Evolutionary conservation across 2,329 filamentous ascomycete genomes (phyloP).

Genomic region (Lachnellula subtilissima): DNA sequence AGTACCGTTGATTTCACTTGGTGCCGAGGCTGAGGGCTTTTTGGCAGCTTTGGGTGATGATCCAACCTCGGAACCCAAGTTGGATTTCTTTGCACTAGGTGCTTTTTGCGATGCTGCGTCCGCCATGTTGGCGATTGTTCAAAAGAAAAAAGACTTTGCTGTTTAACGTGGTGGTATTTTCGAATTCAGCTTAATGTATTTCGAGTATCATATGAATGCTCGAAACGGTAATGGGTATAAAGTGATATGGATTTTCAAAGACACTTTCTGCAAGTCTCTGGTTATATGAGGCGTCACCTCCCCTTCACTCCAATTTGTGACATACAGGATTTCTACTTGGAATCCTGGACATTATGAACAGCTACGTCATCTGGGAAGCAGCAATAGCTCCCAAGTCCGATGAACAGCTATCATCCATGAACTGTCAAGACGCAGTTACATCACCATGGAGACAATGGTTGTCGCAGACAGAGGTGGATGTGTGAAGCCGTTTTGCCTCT

Average conservation of each 20-base stretch:
- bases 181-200: not conserved
- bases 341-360: not conserved
- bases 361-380: slow-evolving; percentile 15
- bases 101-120: slow-evolving; percentile 13
- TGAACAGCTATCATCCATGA: slow-evolving; percentile 2
- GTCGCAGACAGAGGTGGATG: not conserved
- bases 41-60: slow-evolving; percentile 2
- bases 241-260: slow-evolving; percentile 2
- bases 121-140: slow-evolving; percentile 17
- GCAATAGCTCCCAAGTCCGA: slow-evolving; percentile 5
- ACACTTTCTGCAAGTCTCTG: not conserved
- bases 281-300: slow-evolving; percentile 1
- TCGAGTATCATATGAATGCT: not conserved
- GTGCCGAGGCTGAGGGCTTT: slow-evolving; percentile 1
- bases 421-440: slow-evolving; percentile 11
- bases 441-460: slow-evolving; percentile 1
- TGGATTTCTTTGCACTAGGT: slow-evolving; percentile 13
- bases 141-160: not conserved
- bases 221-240: not conserved
- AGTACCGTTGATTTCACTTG: not conserved
- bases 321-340: not conserved
- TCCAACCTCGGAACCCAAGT: slow-evolving; percentile 2
- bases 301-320: not conserved
- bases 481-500: not conserved
- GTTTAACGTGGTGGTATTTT: slow-evolving; percentile 2